Conservation (phyloP, 2,329 filamentous ascomycete genomes). For the Pseudocercospora vitis region DNA sequence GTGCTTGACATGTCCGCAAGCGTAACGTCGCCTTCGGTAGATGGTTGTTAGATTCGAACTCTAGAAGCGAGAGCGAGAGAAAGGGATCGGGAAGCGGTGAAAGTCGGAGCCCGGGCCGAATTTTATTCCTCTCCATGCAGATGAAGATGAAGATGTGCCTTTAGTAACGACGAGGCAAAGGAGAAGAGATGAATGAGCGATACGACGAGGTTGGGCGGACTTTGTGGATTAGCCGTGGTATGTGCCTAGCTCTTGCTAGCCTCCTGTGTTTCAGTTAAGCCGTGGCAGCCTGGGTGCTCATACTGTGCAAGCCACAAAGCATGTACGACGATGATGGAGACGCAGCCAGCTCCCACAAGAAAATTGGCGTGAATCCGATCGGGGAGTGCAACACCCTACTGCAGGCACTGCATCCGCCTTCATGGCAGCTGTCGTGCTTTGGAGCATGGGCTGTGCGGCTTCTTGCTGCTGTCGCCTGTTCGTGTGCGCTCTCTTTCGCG, state of each 20-base stretch:
- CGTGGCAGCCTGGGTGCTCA: neutral
- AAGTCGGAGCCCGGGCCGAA: neutral
- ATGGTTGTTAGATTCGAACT: neutral
- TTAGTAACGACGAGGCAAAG: no score
- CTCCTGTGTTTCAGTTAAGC: neutral
- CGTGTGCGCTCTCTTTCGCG: neutral
- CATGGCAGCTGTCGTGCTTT: conserved; percentile 1
- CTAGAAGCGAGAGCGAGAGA: neutral
- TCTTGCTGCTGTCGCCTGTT: conserved; percentile 1
- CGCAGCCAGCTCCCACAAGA: conserved; percentile 1
- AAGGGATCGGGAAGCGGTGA: neutral
- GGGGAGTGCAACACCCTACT: neutral
- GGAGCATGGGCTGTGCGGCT: conserved; percentile 1
- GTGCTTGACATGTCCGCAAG: neutral
- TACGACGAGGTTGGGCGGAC: neutral
- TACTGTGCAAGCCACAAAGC: conserved; percentile 2
- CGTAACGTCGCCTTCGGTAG: neutral
- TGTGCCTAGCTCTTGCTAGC: no score
- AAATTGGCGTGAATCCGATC: neutral
- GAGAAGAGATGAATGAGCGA: no score
- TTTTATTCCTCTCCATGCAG: neutral
- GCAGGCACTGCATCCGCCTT: neutral
- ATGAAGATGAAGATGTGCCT: neutral
- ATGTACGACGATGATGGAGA: conserved; percentile 2
- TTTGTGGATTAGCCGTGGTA: neutral